A percentile compares a stretch with the other conserved stretches of the same genome.
phyloP scores from a whole-genome alignment of 805 yeast genomes.

The Candida jianshihensis region DNA sequence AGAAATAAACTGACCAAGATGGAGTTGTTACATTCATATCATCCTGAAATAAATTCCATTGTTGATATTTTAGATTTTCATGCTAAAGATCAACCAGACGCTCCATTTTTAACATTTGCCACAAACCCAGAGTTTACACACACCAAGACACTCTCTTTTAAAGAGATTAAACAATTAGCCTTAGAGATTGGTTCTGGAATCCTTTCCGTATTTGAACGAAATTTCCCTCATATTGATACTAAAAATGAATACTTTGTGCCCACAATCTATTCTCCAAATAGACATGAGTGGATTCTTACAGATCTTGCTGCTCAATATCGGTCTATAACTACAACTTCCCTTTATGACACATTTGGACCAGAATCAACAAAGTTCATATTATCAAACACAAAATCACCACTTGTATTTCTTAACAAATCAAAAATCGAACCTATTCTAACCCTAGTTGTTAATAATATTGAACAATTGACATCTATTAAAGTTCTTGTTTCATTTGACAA shows the following conservation, averaged over 20 bases:
- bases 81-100: not conserved
- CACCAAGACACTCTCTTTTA: constrained; percentile 33
- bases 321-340: constrained; percentile 34
- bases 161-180: constrained; percentile 14
- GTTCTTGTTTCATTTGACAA: constrained; percentile 43
- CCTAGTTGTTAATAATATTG: not conserved
- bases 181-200: not conserved
- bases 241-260: constrained; percentile 41
- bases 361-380: constrained; percentile 47
- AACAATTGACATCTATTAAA: constrained; percentile 7
- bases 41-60: constrained; percentile 35
- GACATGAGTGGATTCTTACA: constrained; percentile 56
- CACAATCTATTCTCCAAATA: constrained; percentile 40
- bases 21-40: constrained; percentile 26
- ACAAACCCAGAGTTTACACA: constrained; percentile 18
- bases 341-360: constrained; percentile 42
- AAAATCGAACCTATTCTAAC: constrained; percentile 25
- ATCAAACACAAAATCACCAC: constrained; percentile 43
- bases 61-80: constrained; percentile 29
- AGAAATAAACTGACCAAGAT: constrained; percentile 32
- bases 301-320: constrained; percentile 43
- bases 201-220: constrained; percentile 6
- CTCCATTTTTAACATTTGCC: constrained; percentile 34
- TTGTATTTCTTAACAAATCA: constrained; percentile 38
- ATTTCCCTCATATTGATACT: constrained; percentile 30